A percentile compares a stretch with the other conserved stretches of the same genome.
Conservation (phyloP, 148 eudicot species). For the Vaccinium corymbosum region DNA sequence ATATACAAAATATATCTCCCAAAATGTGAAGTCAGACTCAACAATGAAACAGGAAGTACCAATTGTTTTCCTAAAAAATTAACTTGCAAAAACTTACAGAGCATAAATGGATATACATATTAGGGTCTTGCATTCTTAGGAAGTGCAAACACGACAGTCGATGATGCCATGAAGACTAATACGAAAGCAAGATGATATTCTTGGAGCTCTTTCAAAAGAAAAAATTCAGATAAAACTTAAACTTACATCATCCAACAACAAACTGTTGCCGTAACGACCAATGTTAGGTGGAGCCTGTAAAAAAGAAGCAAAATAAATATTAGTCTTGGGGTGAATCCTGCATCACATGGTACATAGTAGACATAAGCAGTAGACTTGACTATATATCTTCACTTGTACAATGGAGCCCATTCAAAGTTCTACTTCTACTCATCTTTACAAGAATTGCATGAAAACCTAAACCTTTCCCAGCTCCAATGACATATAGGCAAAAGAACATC, state of each 20-base stretch:
- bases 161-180: background rate
- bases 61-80: background rate
- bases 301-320: background rate
- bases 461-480: background rate
- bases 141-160: background rate
- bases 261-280: slow-evolving; percentile 75
- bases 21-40: background rate
- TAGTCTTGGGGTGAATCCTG: slow-evolving; percentile 50
- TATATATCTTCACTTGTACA: background rate
- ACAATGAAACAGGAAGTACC: background rate
- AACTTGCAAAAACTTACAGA: background rate
- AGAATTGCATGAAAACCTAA: background rate
- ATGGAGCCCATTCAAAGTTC: background rate
- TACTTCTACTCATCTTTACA: background rate
- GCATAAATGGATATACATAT: background rate
- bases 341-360: slow-evolving; percentile 22
- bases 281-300: slow-evolving; percentile 73
- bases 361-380: background rate
- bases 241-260: slow-evolving; percentile 99
- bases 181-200: background rate
- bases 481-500: background rate
- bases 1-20: background rate
- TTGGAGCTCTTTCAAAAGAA: background rate
- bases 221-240: background rate
- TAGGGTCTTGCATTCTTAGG: background rate